Base-by-base conservation (phyloP, 352 stramenopile genomes). In the Globisporangium polare region DNA sequence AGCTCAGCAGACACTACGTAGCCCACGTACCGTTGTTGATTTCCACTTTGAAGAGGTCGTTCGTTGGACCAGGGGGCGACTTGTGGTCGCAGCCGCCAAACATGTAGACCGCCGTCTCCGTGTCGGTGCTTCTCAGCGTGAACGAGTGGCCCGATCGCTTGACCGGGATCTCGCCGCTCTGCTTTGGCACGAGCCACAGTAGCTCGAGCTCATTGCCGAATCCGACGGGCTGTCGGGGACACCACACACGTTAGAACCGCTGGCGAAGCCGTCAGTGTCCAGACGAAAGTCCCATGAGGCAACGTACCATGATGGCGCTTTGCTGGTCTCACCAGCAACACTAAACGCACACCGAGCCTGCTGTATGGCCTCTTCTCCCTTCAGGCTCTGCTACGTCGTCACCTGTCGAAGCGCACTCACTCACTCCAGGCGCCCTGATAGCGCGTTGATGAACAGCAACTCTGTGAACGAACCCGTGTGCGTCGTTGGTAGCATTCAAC, bases 121-220 rank as follows among this genome's bases (percentile, higher is more conserved):
- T 72, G 10, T 90, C 84, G 0, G 77, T 78, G 58, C 70, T 88
- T 57, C 89, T 88, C 39, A 98, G 71, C 10, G 94, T 98, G 68
- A 99, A 97, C 22, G 92, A 96, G 70, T 99, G 95, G 7, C 96
- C 94, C 1, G 94, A 99, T 46, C 95, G 81, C 71, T 98, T 98
- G 6, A 95, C 83, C 10, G 96, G 96, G 20, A 97, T 77, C 42
- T 98, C 93, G 37, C 95, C 96, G 52, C 78, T 88, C 67, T 97
- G 97, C 60, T 94, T 96, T 43, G 89, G 89, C 39, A 74, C 71
- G 50, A 86, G 70, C 95, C 96, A 98, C 24, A 69, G 64, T 64
- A 98, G 83, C 73, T 98, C 88, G 2, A 92, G 88, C 61, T 94
- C 83, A 62, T 75, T 85, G 62, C 84, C 86, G 62, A 81, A 95